phyloP scores from a whole-genome alignment of 2,329 filamentous ascomycete species.

The Trichophyton verrucosum region DNA sequence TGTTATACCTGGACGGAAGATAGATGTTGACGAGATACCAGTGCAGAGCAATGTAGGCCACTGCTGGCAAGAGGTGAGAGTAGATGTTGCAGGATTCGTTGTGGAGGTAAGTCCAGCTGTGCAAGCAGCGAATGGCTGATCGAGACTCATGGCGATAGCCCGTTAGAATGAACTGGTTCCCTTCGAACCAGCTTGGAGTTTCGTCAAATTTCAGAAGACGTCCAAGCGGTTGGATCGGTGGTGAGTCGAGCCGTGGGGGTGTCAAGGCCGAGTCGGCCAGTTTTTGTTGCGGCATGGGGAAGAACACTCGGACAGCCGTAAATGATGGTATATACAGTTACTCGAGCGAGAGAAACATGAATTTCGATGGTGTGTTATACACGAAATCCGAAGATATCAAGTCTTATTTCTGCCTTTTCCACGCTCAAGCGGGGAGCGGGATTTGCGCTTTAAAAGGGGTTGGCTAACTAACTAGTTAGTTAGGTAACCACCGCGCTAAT shows the following conservation, averaged over 20 bases:
- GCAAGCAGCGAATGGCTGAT: conserved; percentile 27
- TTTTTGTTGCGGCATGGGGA: neutral
- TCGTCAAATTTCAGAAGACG: conserved; percentile 13
- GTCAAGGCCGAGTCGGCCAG: neutral
- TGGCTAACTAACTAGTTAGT: too few species aligned
- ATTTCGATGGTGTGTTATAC: neutral
- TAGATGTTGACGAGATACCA: neutral
- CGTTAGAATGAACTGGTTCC: conserved; percentile 31
- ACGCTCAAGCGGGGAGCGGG: too few species aligned
- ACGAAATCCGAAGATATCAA: neutral
- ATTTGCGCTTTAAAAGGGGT: too few species aligned
- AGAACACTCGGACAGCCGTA: neutral
- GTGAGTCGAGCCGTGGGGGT: neutral
- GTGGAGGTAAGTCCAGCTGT: conserved; percentile 33
- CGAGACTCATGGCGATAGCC: conserved; percentile 35
- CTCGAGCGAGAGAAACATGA: too few species aligned
- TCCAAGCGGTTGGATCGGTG: neutral
- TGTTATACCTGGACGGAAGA: neutral
- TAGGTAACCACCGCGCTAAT: too few species aligned
- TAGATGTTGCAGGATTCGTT: conserved; percentile 37
- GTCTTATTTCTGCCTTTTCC: too few species aligned
- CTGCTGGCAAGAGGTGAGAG: conserved; percentile 35
- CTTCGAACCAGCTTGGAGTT: conserved; percentile 33
- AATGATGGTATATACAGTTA: too few species aligned
- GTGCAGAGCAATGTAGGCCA: conserved; percentile 19